phyloP scores from a whole-genome alignment of 169 alveolate genomes.

The Babesia sp. region DNA sequence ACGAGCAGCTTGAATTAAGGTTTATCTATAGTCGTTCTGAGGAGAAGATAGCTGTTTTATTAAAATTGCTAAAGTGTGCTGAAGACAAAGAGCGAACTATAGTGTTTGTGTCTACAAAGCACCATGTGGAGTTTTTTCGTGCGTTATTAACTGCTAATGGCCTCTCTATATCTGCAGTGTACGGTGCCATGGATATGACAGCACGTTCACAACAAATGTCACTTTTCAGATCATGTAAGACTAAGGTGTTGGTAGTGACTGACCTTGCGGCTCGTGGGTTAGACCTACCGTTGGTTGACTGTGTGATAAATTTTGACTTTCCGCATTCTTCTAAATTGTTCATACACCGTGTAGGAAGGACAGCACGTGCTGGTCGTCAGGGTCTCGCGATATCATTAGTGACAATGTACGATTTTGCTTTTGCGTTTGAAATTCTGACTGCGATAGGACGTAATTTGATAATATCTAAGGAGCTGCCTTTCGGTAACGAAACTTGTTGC shows the following conservation, averaged over 20 bases:
- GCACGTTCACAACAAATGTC: slow-evolving; percentile 59
- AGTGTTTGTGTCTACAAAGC: slow-evolving; percentile 64
- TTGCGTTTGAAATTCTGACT: slow-evolving; percentile 32
- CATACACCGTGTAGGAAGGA: slow-evolving; percentile 98
- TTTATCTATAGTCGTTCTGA: slow-evolving; percentile 53
- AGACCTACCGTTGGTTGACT: slow-evolving; percentile 96
- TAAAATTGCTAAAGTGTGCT: slow-evolving; percentile 9
- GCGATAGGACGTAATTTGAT: slow-evolving; percentile 25
- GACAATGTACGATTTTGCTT: slow-evolving; percentile 59
- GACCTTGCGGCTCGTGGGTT: slow-evolving; percentile 99
- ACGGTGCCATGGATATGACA: slow-evolving; percentile 68
- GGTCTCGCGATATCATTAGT: slow-evolving; percentile 64
- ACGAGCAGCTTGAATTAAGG: slow-evolving; percentile 54
- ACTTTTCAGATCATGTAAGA: slow-evolving; percentile 34
- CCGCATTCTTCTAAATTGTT: slow-evolving; percentile 93
- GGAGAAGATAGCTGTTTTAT: slow-evolving; percentile 54
- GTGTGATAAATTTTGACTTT: slow-evolving; percentile 96
- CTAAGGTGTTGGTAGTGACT: slow-evolving; percentile 85
- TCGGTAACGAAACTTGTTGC: slow-evolving; percentile 44
- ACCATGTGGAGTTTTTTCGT: slow-evolving; percentile 68
- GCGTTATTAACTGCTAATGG: slow-evolving; percentile 27
- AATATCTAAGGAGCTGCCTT: slow-evolving; percentile 12
- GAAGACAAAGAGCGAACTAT: slow-evolving; percentile 32
- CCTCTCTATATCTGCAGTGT: slow-evolving; percentile 40
- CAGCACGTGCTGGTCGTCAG: slow-evolving; percentile 96